Conservation (phyloP, 495 filamentous ascomycete genomes). For the Friedmanniomyces endolithicus region DNA sequence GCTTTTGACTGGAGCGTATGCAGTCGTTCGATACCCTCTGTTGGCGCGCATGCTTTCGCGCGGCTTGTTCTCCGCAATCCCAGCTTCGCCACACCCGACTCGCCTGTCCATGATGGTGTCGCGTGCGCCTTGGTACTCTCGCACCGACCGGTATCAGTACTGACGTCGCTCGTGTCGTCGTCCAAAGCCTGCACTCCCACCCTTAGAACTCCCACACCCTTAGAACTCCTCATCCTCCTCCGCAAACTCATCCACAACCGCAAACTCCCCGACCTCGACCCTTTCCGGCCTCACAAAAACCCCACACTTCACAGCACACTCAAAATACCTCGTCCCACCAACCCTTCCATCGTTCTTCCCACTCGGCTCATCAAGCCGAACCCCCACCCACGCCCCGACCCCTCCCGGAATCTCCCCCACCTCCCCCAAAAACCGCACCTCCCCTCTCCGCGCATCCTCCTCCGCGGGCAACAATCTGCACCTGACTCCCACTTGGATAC, state of each 20-base stretch:
- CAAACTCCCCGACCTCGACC: slow-evolving; percentile 78
- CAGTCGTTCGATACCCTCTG: too few relatives aligned
- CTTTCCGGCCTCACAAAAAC: slow-evolving; percentile 92
- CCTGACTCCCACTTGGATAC: slow-evolving; percentile 48
- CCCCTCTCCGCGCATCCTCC: slow-evolving; percentile 66
- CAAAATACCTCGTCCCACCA: slow-evolving; percentile 85
- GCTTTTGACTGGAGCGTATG: too few relatives aligned
- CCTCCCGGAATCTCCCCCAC: slow-evolving; percentile 64
- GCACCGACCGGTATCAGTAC: too few relatives aligned
- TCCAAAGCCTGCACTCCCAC: too few relatives aligned
- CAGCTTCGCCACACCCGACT: too few relatives aligned
- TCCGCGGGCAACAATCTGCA: slow-evolving; percentile 44
- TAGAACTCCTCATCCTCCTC: slow-evolving; percentile 52
- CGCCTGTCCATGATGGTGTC: too few relatives aligned
- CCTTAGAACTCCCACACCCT: too few relatives aligned
- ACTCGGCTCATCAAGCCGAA: slow-evolving; percentile 66
- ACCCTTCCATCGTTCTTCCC: slow-evolving; percentile 94
- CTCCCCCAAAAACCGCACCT: slow-evolving; percentile 67
- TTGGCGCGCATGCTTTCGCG: too few relatives aligned
- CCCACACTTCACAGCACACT: slow-evolving; percentile 63
- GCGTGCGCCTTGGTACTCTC: too few relatives aligned
- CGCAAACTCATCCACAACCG: slow-evolving; percentile 45
- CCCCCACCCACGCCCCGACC: slow-evolving; percentile 64
- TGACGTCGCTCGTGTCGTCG: too few relatives aligned
- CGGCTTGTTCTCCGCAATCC: too few relatives aligned